Base-by-base conservation (phyloP, 192 early-diverging fungal species). In the Coemansia sp. region DNA sequence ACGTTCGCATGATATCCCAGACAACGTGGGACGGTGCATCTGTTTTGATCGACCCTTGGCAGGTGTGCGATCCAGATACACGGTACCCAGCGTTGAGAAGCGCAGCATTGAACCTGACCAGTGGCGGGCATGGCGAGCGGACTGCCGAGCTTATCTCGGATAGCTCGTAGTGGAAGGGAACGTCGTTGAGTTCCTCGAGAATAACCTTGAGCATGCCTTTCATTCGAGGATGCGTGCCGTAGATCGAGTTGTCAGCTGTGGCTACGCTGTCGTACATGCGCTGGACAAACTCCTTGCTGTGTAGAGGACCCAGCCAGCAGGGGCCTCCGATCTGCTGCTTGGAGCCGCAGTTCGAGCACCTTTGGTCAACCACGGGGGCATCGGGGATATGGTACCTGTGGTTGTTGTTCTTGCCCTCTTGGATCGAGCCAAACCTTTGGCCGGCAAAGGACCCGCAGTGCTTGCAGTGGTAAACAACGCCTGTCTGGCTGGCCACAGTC, bases 181-280 rank as follows among this genome's bases (percentile, higher is more conserved):
- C 60, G 36, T 93, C 88, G 36, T 67, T 22, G 3, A 78, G 67
- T 66, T 90, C 91, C 79, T 97, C 95, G 4, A 83, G 81, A 40
- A 91, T 89, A 0, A 99, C 91, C 33, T 90, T 87, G 50, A 99
- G 82, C 96, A 99, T 99, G 42, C 98, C 98, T 70, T 88, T 63
- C 91, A 99, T 98, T 59, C 98, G 85, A 22, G 85, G 65, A 48
- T 86, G 76, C 0, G 98, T 99, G 49, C 88, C 88, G 78, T 91
- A 99, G 22, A 84, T 79, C 1, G 71, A 67, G 15, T 65, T 59
- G 22, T 68, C 83, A 0, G 85, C 68, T 4, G 69, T 76, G 61
- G 87, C 85, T 45, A 97, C 88, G 60, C 90, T 82, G 48, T 89
- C 72, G 68, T 81, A 81, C 91, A 98, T 93, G 59, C 86, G 79